These are phyloP conservation scores for Pneumocystis oryctolagi DNA, from an alignment of 1,139 yeast species.

Conservation along the genomic window DNA sequence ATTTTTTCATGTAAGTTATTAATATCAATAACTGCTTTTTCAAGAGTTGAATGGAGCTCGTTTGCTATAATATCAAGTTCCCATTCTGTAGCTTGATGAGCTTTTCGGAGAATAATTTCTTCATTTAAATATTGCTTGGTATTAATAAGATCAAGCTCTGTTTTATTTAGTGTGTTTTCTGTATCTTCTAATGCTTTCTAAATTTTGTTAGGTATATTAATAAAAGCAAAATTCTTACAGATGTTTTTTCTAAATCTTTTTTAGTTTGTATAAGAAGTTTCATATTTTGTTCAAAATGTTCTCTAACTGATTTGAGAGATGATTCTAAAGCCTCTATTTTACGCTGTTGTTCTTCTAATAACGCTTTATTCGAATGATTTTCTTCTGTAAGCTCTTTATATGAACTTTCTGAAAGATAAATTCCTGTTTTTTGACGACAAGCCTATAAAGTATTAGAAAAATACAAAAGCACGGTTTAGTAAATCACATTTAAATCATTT, in stretches of 20 bases:
- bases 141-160: constrained; percentile 15
- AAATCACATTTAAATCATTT: constrained; percentile 32
- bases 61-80: constrained; percentile 21
- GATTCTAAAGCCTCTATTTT: constrained; percentile 32
- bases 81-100: constrained; percentile 23
- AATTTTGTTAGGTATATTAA: constrained; percentile 7
- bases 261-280: constrained; percentile 19
- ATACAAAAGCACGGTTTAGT: constrained; percentile 13
- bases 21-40: constrained; percentile 20
- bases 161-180: constrained; percentile 15
- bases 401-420: constrained; percentile 43
- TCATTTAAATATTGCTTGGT: constrained; percentile 14
- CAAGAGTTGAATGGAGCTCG: constrained; percentile 19
- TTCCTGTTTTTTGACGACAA: constrained; percentile 48
- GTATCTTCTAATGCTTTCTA: constrained; percentile 16
- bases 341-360: constrained; percentile 34
- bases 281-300: constrained; percentile 21
- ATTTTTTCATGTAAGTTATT: constrained; percentile 18
- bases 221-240: constrained; percentile 4
- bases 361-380: constrained; percentile 32
- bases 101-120: constrained; percentile 20
- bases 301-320: constrained; percentile 27
- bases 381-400: constrained; percentile 36
- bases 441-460: constrained; percentile 23
- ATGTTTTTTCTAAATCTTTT: constrained; percentile 19